These are phyloP conservation scores for Talaromyces borbonicus DNA, from an alignment of 495 filamentous ascomycete genomes.

Conservation along the genomic window DNA sequence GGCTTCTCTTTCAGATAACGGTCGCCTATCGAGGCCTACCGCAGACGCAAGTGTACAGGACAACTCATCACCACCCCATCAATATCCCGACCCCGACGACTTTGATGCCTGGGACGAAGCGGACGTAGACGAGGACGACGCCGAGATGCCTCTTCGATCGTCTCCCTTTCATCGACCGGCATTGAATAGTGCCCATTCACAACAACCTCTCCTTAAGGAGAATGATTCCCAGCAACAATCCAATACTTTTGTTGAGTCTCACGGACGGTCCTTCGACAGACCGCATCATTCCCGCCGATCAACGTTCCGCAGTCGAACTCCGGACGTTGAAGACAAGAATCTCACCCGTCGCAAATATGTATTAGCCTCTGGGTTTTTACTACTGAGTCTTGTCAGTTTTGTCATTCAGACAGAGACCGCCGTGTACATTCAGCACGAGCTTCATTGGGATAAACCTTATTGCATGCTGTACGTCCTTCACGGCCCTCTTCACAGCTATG, in stretches of 20 bases:
- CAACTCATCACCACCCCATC: background rate
- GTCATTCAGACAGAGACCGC: slow-evolving; percentile 88
- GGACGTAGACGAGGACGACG: slow-evolving; percentile 4
- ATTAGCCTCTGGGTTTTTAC: slow-evolving; percentile 72
- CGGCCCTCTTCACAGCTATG: background rate
- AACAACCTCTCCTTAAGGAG: slow-evolving; percentile 48
- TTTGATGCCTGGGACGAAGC: slow-evolving; percentile 1
- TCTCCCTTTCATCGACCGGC: slow-evolving; percentile 36
- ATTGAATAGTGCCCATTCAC: slow-evolving; percentile 37
- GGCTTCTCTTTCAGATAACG: slow-evolving; percentile 3
- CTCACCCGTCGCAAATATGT: slow-evolving; percentile 73
- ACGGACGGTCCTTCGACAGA: slow-evolving; percentile 28
- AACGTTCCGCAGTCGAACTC: slow-evolving; percentile 52
- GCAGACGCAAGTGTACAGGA: background rate
- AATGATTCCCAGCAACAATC: slow-evolving; percentile 37
- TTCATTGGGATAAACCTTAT: slow-evolving; percentile 92
- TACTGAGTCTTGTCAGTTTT: slow-evolving; percentile 73
- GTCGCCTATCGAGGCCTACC: background rate
- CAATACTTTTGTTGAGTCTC: slow-evolving; percentile 18
- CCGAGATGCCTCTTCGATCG: slow-evolving; percentile 12
- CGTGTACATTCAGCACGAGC: slow-evolving; percentile 78
- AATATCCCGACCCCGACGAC: slow-evolving; percentile 1
- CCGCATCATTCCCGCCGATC: slow-evolving; percentile 40
- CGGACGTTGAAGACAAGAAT: slow-evolving; percentile 44
- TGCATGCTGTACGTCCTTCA: slow-evolving; percentile 74